These are phyloP conservation scores for Andrographis paniculata DNA, from an alignment of 305 asterid genomes.

Conservation along the genomic window DNA sequence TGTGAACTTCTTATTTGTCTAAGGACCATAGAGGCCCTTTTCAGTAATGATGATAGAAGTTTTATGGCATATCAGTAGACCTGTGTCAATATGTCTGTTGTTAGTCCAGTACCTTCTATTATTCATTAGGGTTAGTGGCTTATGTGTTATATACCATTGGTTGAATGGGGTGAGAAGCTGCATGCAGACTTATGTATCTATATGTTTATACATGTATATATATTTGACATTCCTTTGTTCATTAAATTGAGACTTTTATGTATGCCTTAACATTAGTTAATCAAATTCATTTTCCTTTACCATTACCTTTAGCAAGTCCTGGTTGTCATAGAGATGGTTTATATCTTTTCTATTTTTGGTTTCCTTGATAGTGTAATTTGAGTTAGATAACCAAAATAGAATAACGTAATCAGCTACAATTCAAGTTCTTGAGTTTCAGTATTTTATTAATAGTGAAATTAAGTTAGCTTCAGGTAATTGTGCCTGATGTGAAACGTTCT, in stretches of 20 bases:
- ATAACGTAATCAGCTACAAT: neutral
- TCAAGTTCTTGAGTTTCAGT: too few relatives aligned
- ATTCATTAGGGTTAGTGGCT: slow-evolving; percentile 6
- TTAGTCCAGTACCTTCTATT: neutral
- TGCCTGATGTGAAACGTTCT: neutral
- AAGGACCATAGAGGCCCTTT: neutral
- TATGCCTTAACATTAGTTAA: neutral
- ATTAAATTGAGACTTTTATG: too few relatives aligned
- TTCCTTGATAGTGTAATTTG: too few relatives aligned
- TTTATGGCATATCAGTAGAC: neutral
- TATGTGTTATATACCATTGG: too few relatives aligned
- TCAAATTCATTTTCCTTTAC: neutral
- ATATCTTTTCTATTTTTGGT: too few relatives aligned
- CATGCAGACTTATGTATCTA: too few relatives aligned
- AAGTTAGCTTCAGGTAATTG: neutral
- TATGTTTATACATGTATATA: too few relatives aligned
- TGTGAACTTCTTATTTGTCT: too few relatives aligned
- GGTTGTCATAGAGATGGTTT: slow-evolving; percentile 11
- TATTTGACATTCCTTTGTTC: neutral
- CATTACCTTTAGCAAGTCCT: neutral
- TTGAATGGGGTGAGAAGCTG: too few relatives aligned
- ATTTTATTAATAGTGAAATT: too few relatives aligned
- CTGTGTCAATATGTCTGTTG: slow-evolving; percentile 1
- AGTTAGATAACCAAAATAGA: neutral
- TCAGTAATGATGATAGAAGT: neutral